Percentiles rank a stretch among this genome's conserved stretches.
Conservation (phyloP, 495 filamentous ascomycete genomes). For the Hypoxylon intermedium region DNA sequence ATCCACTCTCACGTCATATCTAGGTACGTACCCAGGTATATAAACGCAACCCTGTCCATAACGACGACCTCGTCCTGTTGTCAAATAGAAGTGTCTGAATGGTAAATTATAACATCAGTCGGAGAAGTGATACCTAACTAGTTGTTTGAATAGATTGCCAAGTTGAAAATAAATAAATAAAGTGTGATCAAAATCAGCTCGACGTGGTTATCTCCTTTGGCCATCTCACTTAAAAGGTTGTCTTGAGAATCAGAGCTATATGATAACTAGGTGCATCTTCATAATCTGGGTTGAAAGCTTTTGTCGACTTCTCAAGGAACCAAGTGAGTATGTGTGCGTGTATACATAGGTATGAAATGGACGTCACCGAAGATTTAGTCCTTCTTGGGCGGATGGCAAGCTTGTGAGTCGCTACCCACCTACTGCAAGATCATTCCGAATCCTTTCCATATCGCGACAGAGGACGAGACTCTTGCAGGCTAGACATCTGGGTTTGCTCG, state of each 20-base stretch:
- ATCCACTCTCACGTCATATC: slow-evolving; percentile 2
- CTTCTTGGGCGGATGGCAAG: slow-evolving; percentile 66
- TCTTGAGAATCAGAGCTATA: neutral
- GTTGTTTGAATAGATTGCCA: no score
- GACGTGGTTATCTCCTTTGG: no score
- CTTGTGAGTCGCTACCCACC: slow-evolving; percentile 49
- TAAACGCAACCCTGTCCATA: no score
- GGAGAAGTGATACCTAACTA: no score
- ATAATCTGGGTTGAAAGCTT: neutral
- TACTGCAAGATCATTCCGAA: slow-evolving; percentile 66
- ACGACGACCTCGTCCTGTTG: no score
- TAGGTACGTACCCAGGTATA: slow-evolving; percentile 8
- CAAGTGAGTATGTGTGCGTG: neutral
- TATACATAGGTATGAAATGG: slow-evolving; percentile 35
- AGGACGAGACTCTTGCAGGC: slow-evolving; percentile 64
- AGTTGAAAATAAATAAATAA: no score
- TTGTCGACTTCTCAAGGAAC: neutral
- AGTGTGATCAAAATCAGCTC: no score
- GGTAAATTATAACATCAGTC: no score
- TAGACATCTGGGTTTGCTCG: slow-evolving; percentile 66
- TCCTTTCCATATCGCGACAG: slow-evolving; percentile 60
- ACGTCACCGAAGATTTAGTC: slow-evolving; percentile 59
- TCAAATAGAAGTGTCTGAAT: no score
- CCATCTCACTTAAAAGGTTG: neutral
- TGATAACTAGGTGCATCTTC: neutral